A percentile compares a stretch with the other conserved stretches of the same genome.
These are phyloP conservation scores for Sphagnum fallax DNA, from an alignment of 228 moss, liverwort and hornwort genomes.

Conservation along the genomic window DNA sequence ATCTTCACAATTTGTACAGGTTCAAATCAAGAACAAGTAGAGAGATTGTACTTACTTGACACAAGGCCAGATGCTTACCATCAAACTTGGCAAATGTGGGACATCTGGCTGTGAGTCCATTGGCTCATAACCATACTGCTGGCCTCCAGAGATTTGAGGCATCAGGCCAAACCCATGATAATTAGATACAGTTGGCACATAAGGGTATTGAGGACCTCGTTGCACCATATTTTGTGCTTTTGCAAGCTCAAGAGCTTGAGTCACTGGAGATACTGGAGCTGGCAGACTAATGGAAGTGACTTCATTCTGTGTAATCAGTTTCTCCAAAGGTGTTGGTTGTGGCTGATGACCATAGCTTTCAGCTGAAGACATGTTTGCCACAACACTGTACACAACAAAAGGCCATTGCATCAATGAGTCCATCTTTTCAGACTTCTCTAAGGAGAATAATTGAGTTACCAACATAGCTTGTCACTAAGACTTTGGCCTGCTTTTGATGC, in stretches of 20 bases:
- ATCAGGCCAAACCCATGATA: slow-evolving; percentile 79
- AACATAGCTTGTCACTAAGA: no score
- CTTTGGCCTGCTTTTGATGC: no score
- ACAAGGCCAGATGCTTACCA: slow-evolving; percentile 34
- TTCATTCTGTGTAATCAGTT: slow-evolving; percentile 31
- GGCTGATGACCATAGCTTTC: slow-evolving; percentile 60
- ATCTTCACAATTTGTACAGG: no score
- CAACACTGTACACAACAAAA: slow-evolving; percentile 28
- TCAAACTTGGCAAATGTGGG: slow-evolving; percentile 64
- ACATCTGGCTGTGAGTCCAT: slow-evolving; percentile 60
- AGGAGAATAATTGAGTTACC: no score
- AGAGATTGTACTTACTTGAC: no score
- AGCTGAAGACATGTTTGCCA: slow-evolving; percentile 35
- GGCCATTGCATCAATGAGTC: neutral
- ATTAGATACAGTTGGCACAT: slow-evolving; percentile 59
- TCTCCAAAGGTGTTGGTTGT: slow-evolving; percentile 35
- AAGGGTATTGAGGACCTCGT: slow-evolving; percentile 61
- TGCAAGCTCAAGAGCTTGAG: slow-evolving; percentile 22
- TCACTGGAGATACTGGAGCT: slow-evolving; percentile 16
- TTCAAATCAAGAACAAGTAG: no score
- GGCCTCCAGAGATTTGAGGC: slow-evolving; percentile 68
- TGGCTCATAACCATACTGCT: slow-evolving; percentile 78
- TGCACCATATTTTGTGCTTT: slow-evolving; percentile 66
- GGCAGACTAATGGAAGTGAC: slow-evolving; percentile 21
- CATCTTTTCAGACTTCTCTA: neutral